phyloP scores from a whole-genome alignment of 768 basidiomycete species.

The Suillus occidentalis region DNA sequence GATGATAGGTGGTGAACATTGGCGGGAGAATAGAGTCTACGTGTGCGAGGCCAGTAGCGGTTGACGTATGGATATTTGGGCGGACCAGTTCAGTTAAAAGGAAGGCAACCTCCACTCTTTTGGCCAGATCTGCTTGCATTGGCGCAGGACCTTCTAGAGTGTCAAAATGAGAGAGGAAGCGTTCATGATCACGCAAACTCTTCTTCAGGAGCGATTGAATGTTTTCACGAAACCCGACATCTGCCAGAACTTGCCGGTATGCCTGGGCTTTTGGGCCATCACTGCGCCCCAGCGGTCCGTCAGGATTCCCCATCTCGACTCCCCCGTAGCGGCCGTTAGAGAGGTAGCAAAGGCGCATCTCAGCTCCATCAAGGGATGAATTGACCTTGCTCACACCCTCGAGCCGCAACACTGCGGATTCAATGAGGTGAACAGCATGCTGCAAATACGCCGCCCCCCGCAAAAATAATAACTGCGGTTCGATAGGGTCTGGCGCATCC shows the following conservation, averaged over 20 bases:
- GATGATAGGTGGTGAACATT: slow-evolving; percentile 89
- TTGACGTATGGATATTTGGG: slow-evolving; percentile 50
- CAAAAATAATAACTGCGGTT: slow-evolving; percentile 80
- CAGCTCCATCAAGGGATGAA: slow-evolving; percentile 61
- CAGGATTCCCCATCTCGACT: slow-evolving; percentile 78
- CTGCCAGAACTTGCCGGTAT: slow-evolving; percentile 61
- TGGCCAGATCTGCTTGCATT: slow-evolving; percentile 40
- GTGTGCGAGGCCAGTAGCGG: slow-evolving; percentile 39
- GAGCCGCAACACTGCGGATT: slow-evolving; percentile 65
- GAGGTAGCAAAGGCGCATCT: slow-evolving; percentile 75
- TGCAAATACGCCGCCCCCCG: slow-evolving; percentile 84
- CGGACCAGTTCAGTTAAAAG: slow-evolving; percentile 66
- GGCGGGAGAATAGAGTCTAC: slow-evolving; percentile 39
- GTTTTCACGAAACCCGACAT: slow-evolving; percentile 57
- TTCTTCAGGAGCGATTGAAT: slow-evolving; percentile 64
- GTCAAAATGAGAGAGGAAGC: slow-evolving; percentile 82
- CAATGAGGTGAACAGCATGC: slow-evolving; percentile 73
- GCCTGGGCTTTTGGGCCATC: slow-evolving; percentile 60
- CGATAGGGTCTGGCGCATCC: slow-evolving; percentile 83
- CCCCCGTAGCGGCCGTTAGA: slow-evolving; percentile 80
- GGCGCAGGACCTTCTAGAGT: slow-evolving; percentile 51
- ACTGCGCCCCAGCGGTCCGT: slow-evolving; percentile 68
- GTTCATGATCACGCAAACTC: slow-evolving; percentile 81
- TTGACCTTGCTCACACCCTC: slow-evolving; percentile 65
- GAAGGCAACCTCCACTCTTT: slow-evolving; percentile 66